A percentile compares a stretch with the other conserved stretches of the same genome.
These are phyloP conservation scores for Rossbeevera mucosa DNA, from an alignment of 768 basidiomycete species.

Conservation along the genomic window DNA sequence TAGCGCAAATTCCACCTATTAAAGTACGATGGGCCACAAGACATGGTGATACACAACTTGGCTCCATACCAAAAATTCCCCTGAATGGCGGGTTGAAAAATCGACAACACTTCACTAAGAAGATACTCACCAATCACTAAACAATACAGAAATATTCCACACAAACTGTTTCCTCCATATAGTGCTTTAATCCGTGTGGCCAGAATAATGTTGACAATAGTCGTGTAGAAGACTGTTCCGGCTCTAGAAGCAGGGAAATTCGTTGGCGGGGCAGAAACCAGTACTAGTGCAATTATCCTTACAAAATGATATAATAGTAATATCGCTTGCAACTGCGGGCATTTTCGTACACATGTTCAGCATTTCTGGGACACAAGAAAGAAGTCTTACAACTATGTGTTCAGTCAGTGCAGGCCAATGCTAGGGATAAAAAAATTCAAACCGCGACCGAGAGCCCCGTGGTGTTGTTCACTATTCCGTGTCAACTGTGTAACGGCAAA, in stretches of 20 bases:
- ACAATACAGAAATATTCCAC: slow-evolving; percentile 3
- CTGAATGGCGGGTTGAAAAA: not conserved
- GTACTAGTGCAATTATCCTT: not conserved
- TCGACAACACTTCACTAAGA: not conserved
- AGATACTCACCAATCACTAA: slow-evolving; percentile 17
- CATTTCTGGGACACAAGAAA: not conserved
- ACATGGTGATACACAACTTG: not conserved
- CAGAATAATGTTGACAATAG: slow-evolving; percentile 20
- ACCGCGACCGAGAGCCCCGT: slow-evolving; percentile 17
- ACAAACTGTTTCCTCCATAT: not conserved
- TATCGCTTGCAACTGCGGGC: slow-evolving; percentile 18
- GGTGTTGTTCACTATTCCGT: slow-evolving; percentile 16
- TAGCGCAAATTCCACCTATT: slow-evolving; percentile 16
- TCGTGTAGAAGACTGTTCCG: slow-evolving; percentile 16
- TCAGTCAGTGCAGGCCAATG: not conserved
- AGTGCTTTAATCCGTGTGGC: slow-evolving; percentile 19
- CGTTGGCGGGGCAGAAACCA: not conserved
- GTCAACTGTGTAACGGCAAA: not conserved
- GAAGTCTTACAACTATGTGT: slow-evolving; percentile 17
- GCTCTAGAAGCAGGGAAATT: slow-evolving; percentile 6
- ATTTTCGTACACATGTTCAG: not conserved
- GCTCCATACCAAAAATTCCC: slow-evolving; percentile 16
- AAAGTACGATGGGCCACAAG: not conserved
- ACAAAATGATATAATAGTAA: slow-evolving; percentile 22
- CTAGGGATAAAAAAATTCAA: not conserved